Evolutionary conservation across 164 flowering plant species (phyloP).

Genomic region (Echeveria elegans): DNA sequence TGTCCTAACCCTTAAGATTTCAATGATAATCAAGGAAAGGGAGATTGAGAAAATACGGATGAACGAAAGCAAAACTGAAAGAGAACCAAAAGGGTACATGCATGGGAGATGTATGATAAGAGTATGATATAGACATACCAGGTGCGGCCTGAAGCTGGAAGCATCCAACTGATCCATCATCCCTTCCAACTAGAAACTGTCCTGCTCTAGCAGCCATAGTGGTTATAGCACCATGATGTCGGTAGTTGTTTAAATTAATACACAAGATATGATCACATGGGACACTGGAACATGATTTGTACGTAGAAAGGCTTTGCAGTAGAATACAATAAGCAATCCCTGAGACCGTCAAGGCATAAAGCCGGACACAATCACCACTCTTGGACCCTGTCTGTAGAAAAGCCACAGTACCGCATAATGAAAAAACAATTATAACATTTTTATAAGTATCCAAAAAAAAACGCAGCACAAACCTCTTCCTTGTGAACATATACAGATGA

Average conservation of each 20-base stretch:
- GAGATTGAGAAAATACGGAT: too few species aligned
- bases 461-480: not conserved
- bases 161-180: constrained; percentile 3
- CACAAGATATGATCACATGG: not conserved
- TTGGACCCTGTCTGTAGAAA: not conserved
- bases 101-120: not conserved
- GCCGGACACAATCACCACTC: not conserved
- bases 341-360: not conserved
- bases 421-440: not conserved
- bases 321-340: not conserved
- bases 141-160: not conserved
- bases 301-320: not conserved
- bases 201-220: not conserved
- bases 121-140: not conserved
- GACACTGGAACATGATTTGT: not conserved
- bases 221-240: constrained; percentile 3
- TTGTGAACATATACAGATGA: too few species aligned
- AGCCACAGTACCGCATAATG: not conserved
- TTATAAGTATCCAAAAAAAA: too few species aligned
- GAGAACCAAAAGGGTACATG: too few species aligned
- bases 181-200: not conserved
- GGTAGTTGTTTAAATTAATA: constrained; percentile 1
- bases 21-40: not conserved
- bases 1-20: not conserved
- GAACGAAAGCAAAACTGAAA: not conserved